phyloP scores from a whole-genome alignment of 2,329 filamentous ascomycete species.

The Didymella lethalis region DNA sequence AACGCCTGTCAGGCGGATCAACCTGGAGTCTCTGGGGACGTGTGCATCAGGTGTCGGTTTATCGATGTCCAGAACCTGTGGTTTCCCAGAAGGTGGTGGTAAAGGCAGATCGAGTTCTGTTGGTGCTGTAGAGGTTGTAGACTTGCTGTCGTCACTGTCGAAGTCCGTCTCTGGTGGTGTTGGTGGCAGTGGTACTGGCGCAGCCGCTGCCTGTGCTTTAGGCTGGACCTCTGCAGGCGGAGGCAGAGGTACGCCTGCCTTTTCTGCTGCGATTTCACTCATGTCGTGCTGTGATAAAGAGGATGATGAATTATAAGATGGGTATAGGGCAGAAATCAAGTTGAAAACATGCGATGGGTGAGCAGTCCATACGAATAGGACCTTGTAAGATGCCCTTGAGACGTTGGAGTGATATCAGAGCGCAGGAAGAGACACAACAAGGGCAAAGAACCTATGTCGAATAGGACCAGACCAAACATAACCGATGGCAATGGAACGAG shows the following conservation, averaged over 20 bases:
- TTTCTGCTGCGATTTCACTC: slow-evolving; percentile 27
- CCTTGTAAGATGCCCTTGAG: background rate
- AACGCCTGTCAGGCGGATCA: slow-evolving; percentile 85
- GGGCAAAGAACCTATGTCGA: slow-evolving; percentile 3
- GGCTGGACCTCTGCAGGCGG: slow-evolving; percentile 27
- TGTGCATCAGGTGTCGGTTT: slow-evolving; percentile 83
- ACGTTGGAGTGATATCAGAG: slow-evolving; percentile 3
- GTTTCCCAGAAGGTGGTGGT: slow-evolving; percentile 70
- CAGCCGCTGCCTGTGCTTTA: slow-evolving; percentile 28
- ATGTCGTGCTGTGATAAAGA: slow-evolving; percentile 22
- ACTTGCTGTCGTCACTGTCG: slow-evolving; percentile 40
- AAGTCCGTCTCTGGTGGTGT: slow-evolving; percentile 48
- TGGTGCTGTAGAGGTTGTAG: slow-evolving; percentile 24
- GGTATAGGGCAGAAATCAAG: slow-evolving; percentile 12
- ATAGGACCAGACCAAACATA: slow-evolving; percentile 9
- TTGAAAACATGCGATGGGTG: background rate
- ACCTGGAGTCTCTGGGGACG: slow-evolving; percentile 78
- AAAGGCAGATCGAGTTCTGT: slow-evolving; percentile 63
- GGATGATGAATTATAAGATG: background rate
- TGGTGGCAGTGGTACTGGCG: slow-evolving; percentile 38
- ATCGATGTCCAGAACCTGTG: slow-evolving; percentile 74
- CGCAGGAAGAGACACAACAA: background rate
- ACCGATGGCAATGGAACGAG: slow-evolving; percentile 2
- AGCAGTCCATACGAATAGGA: background rate
- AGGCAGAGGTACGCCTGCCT: slow-evolving; percentile 27